Conservation (phyloP, 2,329 filamentous ascomycete species). For the Penicillium sp. region DNA sequence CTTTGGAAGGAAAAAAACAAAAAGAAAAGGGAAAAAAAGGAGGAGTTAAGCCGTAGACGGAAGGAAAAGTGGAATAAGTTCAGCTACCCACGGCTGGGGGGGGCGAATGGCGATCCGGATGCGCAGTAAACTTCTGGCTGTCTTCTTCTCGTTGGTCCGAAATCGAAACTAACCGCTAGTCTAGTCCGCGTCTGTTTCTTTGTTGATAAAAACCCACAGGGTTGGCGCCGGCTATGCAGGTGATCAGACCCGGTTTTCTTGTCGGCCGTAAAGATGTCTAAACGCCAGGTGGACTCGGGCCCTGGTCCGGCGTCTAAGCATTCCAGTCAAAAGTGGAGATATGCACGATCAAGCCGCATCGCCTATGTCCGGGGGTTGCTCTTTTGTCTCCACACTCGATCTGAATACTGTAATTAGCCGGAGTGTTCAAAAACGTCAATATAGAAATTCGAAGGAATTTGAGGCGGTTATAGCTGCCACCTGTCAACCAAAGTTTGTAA, state of each 20-base stretch:
- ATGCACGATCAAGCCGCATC: conserved; percentile 26
- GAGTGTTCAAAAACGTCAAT: not conserved
- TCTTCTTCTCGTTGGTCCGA: not conserved
- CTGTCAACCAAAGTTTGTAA: not conserved
- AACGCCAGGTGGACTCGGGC: conserved; percentile 27
- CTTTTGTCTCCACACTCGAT: conserved; percentile 7
- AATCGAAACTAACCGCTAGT: not conserved
- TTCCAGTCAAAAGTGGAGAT: conserved; percentile 30
- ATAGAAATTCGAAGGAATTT: not conserved
- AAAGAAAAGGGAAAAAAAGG: not conserved
- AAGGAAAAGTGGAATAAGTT: conserved; percentile 16
- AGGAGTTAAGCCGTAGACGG: not conserved
- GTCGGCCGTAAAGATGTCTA: conserved; percentile 9
- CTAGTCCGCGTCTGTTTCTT: not conserved
- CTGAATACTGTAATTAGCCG: not conserved
- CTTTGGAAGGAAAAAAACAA: not conserved
- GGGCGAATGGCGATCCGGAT: conserved; percentile 32
- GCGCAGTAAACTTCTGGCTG: conserved; percentile 25
- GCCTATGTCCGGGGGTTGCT: conserved; percentile 7
- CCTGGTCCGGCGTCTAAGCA: conserved; percentile 31
- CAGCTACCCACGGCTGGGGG: conserved; percentile 32
- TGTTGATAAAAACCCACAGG: conserved; percentile 3
- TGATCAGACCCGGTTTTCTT: conserved; percentile 29
- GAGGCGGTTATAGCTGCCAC: conserved; percentile 1
- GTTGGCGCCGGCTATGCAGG: conserved; percentile 37